Conservation (phyloP, 2,329 filamentous ascomycete species). For the Stachybotrys chlorohalonatus region DNA sequence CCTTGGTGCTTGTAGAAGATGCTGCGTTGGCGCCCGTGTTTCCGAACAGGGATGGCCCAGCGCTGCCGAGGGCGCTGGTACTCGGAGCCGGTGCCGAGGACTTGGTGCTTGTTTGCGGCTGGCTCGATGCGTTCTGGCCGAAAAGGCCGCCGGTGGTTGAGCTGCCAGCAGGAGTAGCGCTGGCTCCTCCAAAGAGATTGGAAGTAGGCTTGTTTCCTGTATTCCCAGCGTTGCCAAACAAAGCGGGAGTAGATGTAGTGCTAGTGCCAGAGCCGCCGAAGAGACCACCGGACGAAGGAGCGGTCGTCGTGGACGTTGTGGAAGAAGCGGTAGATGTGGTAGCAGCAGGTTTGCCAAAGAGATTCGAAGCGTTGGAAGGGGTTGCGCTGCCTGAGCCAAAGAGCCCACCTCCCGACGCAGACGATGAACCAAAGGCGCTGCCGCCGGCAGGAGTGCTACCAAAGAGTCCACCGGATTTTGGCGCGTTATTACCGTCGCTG, state of each 20-base stretch:
- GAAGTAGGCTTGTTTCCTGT: constrained; percentile 10
- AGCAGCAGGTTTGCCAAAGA: constrained; percentile 10
- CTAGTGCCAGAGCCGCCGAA: constrained; percentile 15
- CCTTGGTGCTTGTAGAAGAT: constrained; percentile 14
- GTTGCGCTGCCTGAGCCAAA: constrained; percentile 11
- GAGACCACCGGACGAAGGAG: constrained; percentile 5
- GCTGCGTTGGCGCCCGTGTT: constrained; percentile 9
- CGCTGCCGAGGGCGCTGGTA: constrained; percentile 2
- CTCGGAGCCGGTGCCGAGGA: not conserved
- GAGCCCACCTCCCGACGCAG: constrained; percentile 14
- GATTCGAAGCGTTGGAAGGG: constrained; percentile 4
- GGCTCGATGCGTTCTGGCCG: constrained; percentile 10
- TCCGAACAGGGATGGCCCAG: constrained; percentile 12
- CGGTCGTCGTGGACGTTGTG: constrained; percentile 4
- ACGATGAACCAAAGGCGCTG: constrained; percentile 1
- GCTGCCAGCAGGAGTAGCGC: constrained; percentile 3
- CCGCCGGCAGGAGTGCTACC: constrained; percentile 5
- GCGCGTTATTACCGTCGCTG: not conserved
- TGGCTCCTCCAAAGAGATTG: constrained; percentile 18
- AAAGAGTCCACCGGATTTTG: constrained; percentile 11
- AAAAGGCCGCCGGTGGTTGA: constrained; percentile 17
- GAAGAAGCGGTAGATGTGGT: constrained; percentile 11
- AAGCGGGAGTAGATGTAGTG: constrained; percentile 14
- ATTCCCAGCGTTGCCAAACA: constrained; percentile 13
- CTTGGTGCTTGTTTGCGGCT: not conserved